phyloP scores from a whole-genome alignment of 371 early-diverging fungal species.

The Syncephalastrum racemosum region DNA sequence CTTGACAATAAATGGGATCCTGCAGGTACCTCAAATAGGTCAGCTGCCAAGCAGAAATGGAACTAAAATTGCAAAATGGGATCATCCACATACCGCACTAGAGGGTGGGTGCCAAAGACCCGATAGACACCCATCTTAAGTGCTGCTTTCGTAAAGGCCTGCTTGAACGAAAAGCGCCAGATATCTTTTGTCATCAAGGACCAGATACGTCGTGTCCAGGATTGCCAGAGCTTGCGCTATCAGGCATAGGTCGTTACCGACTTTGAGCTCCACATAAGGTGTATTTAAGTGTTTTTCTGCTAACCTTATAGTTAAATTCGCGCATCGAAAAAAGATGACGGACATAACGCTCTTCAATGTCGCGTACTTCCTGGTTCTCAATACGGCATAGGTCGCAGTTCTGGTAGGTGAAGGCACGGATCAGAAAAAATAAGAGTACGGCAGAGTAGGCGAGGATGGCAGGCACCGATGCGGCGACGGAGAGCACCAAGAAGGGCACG shows the following conservation, averaged over 20 bases:
- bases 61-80: no score
- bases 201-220: constrained; percentile 4
- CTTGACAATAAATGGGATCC: constrained; percentile 46
- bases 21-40: constrained; percentile 1
- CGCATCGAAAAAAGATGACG: constrained; percentile 16
- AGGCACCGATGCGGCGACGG: constrained; percentile 27
- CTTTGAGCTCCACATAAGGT: not conserved
- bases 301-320: constrained; percentile 17
- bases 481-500: constrained; percentile 29
- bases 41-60: no score
- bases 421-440: constrained; percentile 32
- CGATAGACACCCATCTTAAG: no score
- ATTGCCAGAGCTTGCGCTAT: constrained; percentile 5
- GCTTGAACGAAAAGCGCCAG: no score
- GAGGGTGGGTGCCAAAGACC: no score
- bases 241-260: not conserved
- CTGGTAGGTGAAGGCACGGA: constrained; percentile 22
- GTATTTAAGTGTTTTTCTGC: not conserved
- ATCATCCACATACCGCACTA: no score
- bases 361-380: constrained; percentile 32
- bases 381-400: constrained; percentile 29
- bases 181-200: not conserved
- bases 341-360: constrained; percentile 47
- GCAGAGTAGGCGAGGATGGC: constrained; percentile 30
- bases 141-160: no score